Percentiles rank a stretch among this genome's conserved stretches.
Evolutionary conservation across 495 filamentous ascomycete genomes (phyloP).

Genomic region (Hyphodiscus hymeniophilus): DNA sequence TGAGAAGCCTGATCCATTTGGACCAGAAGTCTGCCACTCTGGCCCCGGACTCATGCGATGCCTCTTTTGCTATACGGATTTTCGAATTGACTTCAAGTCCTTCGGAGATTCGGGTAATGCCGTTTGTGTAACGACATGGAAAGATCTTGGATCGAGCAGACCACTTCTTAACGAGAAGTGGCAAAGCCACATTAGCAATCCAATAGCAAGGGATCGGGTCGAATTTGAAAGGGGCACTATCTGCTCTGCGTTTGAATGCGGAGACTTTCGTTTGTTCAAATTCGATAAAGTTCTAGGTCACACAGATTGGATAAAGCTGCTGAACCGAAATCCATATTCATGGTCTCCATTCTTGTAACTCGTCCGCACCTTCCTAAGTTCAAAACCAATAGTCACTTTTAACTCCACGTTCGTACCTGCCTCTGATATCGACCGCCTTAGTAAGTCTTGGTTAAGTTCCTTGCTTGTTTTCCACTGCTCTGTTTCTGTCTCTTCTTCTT

Average conservation of each 20-base stretch:
- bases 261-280: slow-evolving; percentile 3
- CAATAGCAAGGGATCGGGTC: slow-evolving; percentile 2
- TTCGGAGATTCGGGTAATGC: slow-evolving; percentile 9
- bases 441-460: neutral
- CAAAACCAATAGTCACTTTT: neutral
- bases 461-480: slow-evolving; percentile 3
- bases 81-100: slow-evolving; percentile 10
- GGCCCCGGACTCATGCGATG: slow-evolving; percentile 8
- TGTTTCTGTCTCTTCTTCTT: slow-evolving; percentile 5
- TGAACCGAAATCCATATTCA: slow-evolving; percentile 2
- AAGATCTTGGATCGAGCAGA: slow-evolving; percentile 8
- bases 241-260: slow-evolving; percentile 11
- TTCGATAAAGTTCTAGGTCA: slow-evolving; percentile 4
- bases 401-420: slow-evolving; percentile 1
- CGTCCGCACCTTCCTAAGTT: too few relatives aligned
- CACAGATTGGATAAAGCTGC: slow-evolving; percentile 5
- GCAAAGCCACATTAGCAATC: slow-evolving; percentile 1
- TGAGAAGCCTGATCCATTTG: neutral
- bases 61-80: slow-evolving; percentile 10
- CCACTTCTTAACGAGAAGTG: slow-evolving; percentile 1
- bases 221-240: slow-evolving; percentile 9
- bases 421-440: neutral
- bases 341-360: too few relatives aligned
- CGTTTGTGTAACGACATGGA: slow-evolving; percentile 12
- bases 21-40: neutral